These are phyloP conservation scores for Chaetomium sp. DNA, from an alignment of 2,329 filamentous ascomycete species.

Conservation along the genomic window DNA sequence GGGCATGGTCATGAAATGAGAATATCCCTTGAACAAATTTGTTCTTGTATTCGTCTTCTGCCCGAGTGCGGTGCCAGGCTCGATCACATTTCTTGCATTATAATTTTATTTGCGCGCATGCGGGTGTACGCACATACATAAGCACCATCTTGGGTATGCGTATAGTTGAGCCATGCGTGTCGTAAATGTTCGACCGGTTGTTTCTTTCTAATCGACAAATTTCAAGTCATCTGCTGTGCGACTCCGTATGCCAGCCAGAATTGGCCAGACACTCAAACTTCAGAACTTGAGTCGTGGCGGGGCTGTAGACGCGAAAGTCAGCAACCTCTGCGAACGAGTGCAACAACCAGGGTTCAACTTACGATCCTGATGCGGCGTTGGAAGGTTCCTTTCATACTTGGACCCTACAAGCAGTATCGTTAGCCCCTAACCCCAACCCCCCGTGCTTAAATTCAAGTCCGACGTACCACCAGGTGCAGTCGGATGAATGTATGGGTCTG, in stretches of 20 bases:
- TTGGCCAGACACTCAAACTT: background rate
- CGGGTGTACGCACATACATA: too few species aligned
- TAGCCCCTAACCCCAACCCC: background rate
- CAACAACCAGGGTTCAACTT: slow-evolving; percentile 36
- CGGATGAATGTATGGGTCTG: slow-evolving; percentile 83
- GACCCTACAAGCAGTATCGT: slow-evolving; percentile 53
- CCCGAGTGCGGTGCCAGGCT: too few species aligned
- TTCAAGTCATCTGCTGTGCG: slow-evolving; percentile 14
- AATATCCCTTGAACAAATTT: slow-evolving; percentile 42
- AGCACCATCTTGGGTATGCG: too few species aligned
- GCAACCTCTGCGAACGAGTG: slow-evolving; percentile 7
- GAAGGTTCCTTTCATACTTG: slow-evolving; percentile 93
- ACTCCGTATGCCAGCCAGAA: slow-evolving; percentile 1
- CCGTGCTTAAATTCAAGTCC: too few species aligned
- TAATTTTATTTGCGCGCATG: too few species aligned
- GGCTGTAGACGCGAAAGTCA: slow-evolving; percentile 31
- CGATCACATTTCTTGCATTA: too few species aligned
- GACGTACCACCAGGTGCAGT: slow-evolving; percentile 86
- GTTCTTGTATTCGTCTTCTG: background rate
- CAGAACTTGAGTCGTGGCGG: slow-evolving; percentile 46
- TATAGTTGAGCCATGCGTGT: too few species aligned
- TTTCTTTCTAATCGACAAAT: background rate
- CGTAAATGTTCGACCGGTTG: too few species aligned
- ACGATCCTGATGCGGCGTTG: slow-evolving; percentile 74
- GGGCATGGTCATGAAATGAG: slow-evolving; percentile 53